These are phyloP conservation scores for Plectranthus barbatus DNA, from an alignment of 257 asterid genomes.

Conservation along the genomic window DNA sequence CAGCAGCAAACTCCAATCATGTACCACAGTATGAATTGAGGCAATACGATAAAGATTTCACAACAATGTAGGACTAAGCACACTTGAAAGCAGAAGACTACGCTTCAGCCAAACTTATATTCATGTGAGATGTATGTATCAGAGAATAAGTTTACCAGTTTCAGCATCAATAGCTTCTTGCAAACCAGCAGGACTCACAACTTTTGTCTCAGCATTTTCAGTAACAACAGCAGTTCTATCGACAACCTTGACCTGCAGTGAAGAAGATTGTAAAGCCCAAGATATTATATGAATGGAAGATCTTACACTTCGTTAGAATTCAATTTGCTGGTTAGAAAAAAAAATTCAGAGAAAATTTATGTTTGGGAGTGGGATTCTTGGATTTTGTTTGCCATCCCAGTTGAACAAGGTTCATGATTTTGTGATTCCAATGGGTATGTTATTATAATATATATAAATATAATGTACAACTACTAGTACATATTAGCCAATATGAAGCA, in stretches of 20 bases:
- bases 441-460: background rate
- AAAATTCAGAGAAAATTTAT: background rate
- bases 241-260: constrained; percentile 65
- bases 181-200: constrained; percentile 59
- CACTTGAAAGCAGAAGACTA: background rate
- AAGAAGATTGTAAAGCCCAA: background rate
- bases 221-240: constrained; percentile 67
- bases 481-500: background rate
- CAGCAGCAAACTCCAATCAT: no score
- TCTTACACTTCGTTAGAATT: background rate
- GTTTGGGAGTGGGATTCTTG: background rate
- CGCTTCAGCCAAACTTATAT: background rate
- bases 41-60: background rate
- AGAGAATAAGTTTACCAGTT: constrained; percentile 40
- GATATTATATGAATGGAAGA: background rate
- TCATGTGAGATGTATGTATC: background rate
- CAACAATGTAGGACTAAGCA: background rate
- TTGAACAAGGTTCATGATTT: background rate
- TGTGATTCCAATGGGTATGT: background rate
- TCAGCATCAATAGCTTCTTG: constrained; percentile 72
- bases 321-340: background rate
- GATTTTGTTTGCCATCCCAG: background rate
- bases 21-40: background rate
- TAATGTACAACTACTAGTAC: background rate
- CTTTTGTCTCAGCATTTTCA: constrained; percentile 74